Evolutionary conservation across 129 eudicot species (phyloP).

Genomic region (sunflower (Helianthus annuus)): DNA sequence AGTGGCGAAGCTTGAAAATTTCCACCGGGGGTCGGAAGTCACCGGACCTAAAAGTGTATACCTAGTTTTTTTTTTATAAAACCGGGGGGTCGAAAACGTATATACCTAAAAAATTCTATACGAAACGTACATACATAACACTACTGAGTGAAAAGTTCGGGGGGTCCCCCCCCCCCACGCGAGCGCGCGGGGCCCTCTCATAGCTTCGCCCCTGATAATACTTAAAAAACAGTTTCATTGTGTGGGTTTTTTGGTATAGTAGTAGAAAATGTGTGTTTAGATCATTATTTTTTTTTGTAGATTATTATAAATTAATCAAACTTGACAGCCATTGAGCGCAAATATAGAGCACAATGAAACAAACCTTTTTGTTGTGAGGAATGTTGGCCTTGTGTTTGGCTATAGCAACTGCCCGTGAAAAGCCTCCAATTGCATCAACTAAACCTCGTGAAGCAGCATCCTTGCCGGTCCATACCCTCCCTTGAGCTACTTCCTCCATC

Average conservation of each 20-base stretch:
- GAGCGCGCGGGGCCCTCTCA: too few species aligned
- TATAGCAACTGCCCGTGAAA: constrained; percentile 83
- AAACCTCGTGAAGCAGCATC: constrained; percentile 85
- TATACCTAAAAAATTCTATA: too few species aligned
- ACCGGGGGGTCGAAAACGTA: too few species aligned
- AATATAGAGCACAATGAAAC: neutral
- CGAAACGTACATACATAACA: too few species aligned
- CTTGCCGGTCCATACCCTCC: constrained; percentile 89
- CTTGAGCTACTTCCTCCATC: constrained; percentile 98
- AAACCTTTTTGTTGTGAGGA: constrained; percentile 63
- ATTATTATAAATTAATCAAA: neutral
- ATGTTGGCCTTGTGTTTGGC: constrained; percentile 91
- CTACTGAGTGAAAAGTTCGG: too few species aligned
- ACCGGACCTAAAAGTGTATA: too few species aligned
- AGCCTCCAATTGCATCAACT: constrained; percentile 93
- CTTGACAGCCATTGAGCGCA: neutral
- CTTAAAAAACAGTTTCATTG: neutral
- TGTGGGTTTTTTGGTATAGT: too few species aligned
- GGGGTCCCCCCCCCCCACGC: too few species aligned
- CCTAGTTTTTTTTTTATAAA: too few species aligned
- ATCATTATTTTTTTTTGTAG: neutral
- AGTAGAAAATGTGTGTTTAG: neutral
- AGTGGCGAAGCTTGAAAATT: too few species aligned
- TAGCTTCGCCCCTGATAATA: too few species aligned
- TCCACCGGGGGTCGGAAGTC: too few species aligned